Percentiles rank a stretch among this genome's conserved stretches.
Evolutionary conservation across 805 yeast species (phyloP).

Genomic region (Wickerhamomyces sydowiorum): DNA sequence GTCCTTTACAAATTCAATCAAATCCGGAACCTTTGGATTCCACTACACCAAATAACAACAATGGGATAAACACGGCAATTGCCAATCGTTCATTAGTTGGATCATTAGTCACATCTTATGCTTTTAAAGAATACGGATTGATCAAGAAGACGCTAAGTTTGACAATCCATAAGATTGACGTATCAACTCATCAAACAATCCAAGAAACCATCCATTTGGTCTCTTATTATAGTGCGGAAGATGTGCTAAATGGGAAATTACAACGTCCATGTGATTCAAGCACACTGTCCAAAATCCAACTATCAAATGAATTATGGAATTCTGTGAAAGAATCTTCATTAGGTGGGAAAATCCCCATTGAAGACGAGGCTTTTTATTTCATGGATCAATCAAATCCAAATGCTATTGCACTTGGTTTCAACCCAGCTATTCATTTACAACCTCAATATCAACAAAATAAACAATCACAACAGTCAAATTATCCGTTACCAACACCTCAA

Average conservation of each 20-base stretch:
- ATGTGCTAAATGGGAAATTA: conserved; percentile 56
- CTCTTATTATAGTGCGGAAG: conserved; percentile 72
- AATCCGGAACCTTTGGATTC: too few species aligned
- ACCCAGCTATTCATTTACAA: conserved; percentile 12
- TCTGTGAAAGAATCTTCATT: conserved; percentile 54
- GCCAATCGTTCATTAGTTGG: conserved; percentile 42
- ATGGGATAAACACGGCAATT: conserved; percentile 2
- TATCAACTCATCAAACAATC: conserved; percentile 16
- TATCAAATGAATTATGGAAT: conserved; percentile 43
- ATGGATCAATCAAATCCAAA: conserved; percentile 30
- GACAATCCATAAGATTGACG: conserved; percentile 12
- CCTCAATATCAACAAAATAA: conserved; percentile 11
- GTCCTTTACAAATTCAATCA: too few species aligned
- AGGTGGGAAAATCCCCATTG: conserved; percentile 47
- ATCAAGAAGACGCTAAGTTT: conserved; percentile 75
- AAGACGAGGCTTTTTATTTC: conserved; percentile 44
- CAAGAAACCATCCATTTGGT: conserved; percentile 62
- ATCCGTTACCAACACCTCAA: background rate
- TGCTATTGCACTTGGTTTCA: conserved; percentile 14
- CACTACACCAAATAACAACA: too few species aligned
- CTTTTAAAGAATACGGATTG: conserved; percentile 66
- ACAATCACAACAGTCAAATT: conserved; percentile 1
- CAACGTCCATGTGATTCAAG: conserved; percentile 51
- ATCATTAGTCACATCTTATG: conserved; percentile 52
- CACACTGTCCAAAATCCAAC: conserved; percentile 40